A percentile compares a stretch with the other conserved stretches of the same genome.
phyloP scores from a whole-genome alignment of 2,329 filamentous ascomycete genomes.

The Botrytis cinerea region DNA sequence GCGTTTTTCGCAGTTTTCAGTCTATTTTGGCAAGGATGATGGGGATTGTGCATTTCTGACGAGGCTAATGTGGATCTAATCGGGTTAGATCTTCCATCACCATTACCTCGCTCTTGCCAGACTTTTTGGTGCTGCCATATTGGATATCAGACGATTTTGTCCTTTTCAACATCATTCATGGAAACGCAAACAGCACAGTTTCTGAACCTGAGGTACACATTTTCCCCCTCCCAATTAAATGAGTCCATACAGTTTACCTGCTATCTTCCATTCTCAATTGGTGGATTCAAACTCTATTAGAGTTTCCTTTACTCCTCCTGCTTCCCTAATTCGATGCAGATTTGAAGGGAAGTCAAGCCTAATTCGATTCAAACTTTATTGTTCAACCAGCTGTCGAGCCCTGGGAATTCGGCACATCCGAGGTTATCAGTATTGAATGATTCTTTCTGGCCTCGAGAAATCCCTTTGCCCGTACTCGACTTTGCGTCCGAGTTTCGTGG shows the following conservation, averaged over 20 bases:
- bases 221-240: background rate
- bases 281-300: background rate
- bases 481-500: background rate
- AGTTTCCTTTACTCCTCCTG: background rate
- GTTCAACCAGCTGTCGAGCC: background rate
- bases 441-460: background rate
- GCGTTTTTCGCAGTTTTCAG: background rate
- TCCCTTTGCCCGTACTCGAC: background rate
- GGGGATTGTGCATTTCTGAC: background rate
- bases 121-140: background rate
- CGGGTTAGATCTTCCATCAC: background rate
- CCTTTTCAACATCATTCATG: background rate
- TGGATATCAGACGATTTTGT: background rate
- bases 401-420: background rate
- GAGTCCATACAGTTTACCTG: too few species aligned
- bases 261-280: background rate
- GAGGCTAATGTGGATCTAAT: slow-evolving; percentile 7
- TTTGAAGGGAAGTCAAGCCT: background rate
- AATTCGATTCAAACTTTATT: background rate
- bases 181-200: background rate
- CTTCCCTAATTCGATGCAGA: background rate
- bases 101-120: background rate
- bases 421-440: background rate
- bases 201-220: background rate
- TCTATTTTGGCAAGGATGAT: slow-evolving; percentile 1